These are phyloP conservation scores for Prunus kanzakura DNA, from an alignment of 306 rosid genomes.

Conservation along the genomic window DNA sequence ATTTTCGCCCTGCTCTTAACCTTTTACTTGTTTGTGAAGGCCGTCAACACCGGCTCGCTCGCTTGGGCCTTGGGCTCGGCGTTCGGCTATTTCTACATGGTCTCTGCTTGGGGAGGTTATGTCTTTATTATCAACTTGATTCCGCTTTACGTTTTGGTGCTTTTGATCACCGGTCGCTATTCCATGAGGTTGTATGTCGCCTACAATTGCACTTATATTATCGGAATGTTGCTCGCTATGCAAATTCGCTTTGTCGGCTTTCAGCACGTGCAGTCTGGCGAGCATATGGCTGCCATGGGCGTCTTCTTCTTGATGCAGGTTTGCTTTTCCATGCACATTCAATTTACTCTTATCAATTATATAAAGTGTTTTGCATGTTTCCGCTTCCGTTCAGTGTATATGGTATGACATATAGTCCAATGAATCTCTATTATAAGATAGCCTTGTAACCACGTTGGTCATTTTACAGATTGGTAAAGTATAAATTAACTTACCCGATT, in stretches of 20 bases:
- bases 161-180: slow-evolving; percentile 81
- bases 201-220: slow-evolving; percentile 80
- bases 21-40: slow-evolving; percentile 86
- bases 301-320: slow-evolving; percentile 99
- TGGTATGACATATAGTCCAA: background rate
- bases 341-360: background rate
- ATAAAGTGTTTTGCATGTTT: too few species aligned
- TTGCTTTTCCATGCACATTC: background rate
- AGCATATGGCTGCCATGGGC: slow-evolving; percentile 99
- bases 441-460: background rate
- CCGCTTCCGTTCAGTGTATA: too few species aligned
- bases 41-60: slow-evolving; percentile 84
- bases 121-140: slow-evolving; percentile 83
- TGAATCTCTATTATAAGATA: too few species aligned
- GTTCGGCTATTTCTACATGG: slow-evolving; percentile 96
- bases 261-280: slow-evolving; percentile 99
- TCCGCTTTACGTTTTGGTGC: slow-evolving; percentile 83
- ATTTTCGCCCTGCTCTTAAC: slow-evolving; percentile 82
- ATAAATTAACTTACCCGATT: background rate
- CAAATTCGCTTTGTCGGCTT: slow-evolving; percentile 98
- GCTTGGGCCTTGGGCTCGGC: slow-evolving; percentile 96
- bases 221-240: slow-evolving; percentile 98
- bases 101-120: slow-evolving; percentile 99
- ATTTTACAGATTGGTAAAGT: background rate
- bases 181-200: slow-evolving; percentile 91